phyloP scores from a whole-genome alignment of 176 grass and related monocot genomes.

The Leersia perrieri region DNA sequence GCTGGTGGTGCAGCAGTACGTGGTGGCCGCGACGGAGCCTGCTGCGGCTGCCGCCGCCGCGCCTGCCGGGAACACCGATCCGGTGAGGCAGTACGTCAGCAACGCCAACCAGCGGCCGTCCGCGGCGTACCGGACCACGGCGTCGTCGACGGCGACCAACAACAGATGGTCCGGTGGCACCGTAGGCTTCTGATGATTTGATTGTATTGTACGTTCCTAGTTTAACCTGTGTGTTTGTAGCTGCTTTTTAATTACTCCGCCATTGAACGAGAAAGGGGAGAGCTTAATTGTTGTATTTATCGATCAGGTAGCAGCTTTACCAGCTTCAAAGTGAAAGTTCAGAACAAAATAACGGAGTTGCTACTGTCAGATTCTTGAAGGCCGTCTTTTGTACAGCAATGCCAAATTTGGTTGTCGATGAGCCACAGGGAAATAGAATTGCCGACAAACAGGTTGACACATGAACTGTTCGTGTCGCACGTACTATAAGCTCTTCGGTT shows the following conservation, averaged over 20 bases:
- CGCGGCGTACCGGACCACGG: slow-evolving; percentile 12
- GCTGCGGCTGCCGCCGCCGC: neutral
- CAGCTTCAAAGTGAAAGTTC: neutral
- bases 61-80: slow-evolving; percentile 8
- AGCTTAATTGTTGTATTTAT: neutral
- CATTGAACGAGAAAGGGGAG: neutral
- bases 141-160: slow-evolving; percentile 20
- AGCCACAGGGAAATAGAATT: no score
- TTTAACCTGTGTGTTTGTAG: neutral
- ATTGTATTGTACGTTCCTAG: neutral
- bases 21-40: slow-evolving; percentile 27
- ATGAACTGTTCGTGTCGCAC: no score
- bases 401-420: neutral
- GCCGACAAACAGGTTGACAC: no score
- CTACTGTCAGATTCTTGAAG: neutral
- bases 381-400: neutral
- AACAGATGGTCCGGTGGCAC: slow-evolving; percentile 41
- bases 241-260: neutral
- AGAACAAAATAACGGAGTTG: neutral
- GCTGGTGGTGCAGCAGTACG: slow-evolving; percentile 78
- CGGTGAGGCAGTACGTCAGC: slow-evolving; percentile 44
- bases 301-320: neutral
- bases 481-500: no score
- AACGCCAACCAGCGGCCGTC: slow-evolving; percentile 54
- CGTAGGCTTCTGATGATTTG: slow-evolving; percentile 37